Percentiles rank a stretch among this genome's conserved stretches.
Conservation (phyloP, 2,329 filamentous ascomycete species). For the Dactylellina cionopaga region DNA sequence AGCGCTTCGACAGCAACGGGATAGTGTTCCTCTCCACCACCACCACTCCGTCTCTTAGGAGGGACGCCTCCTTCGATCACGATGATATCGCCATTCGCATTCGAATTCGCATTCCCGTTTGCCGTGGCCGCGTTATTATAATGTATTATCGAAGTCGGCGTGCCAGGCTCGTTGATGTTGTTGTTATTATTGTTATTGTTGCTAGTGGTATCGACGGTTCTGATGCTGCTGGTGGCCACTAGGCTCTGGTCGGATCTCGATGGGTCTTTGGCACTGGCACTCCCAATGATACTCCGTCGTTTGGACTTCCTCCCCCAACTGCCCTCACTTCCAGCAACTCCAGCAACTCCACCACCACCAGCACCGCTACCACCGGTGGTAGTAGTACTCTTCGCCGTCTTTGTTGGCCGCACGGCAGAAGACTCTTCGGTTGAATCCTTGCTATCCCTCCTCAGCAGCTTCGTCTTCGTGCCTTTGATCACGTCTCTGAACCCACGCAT, state of each 20-base stretch:
- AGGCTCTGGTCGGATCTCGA: slow-evolving; percentile 50
- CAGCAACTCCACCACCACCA: neutral
- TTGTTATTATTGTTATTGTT: slow-evolving; percentile 22
- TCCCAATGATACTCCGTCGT: slow-evolving; percentile 40
- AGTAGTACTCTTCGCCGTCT: slow-evolving; percentile 30
- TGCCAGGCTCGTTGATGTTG: slow-evolving; percentile 39
- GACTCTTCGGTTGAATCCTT: slow-evolving; percentile 48
- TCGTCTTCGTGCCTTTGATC: slow-evolving; percentile 52
- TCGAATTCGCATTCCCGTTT: neutral
- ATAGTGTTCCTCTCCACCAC: neutral
- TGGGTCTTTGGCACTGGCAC: no score
- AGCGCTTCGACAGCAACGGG: neutral
- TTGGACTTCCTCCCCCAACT: slow-evolving; percentile 49
- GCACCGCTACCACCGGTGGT: slow-evolving; percentile 5
- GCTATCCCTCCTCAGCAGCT: slow-evolving; percentile 50
- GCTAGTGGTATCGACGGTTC: slow-evolving; percentile 39
- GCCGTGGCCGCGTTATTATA: neutral
- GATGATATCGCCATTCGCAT: slow-evolving; percentile 37
- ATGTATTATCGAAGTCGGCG: slow-evolving; percentile 22
- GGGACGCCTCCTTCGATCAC: slow-evolving; percentile 40
- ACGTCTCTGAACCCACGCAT: slow-evolving; percentile 51
- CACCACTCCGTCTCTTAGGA: slow-evolving; percentile 33
- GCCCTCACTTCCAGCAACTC: slow-evolving; percentile 12
- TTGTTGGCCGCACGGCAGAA: slow-evolving; percentile 37
- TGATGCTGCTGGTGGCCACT: slow-evolving; percentile 21